Percentiles rank a stretch among this genome's conserved stretches.
Conservation (phyloP, 495 filamentous ascomycete genomes). For the Aspergillus nidulans region DNA sequence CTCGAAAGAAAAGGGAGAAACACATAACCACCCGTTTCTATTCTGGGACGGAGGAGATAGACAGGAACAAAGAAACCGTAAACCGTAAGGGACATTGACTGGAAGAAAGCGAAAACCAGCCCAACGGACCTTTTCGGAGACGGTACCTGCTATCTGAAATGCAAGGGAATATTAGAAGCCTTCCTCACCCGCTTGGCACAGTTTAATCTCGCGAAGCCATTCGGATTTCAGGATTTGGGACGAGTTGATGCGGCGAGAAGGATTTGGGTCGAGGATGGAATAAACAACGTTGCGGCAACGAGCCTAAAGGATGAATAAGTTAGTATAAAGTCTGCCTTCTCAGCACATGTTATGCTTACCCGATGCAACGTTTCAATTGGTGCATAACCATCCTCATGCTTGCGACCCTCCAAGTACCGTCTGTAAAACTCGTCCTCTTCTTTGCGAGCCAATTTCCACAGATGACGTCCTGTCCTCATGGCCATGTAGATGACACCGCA, state of each 20-base stretch:
- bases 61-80: conserved; percentile 15
- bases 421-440: conserved; percentile 97
- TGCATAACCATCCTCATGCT: conserved; percentile 89
- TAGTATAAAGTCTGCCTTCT: conserved; percentile 24
- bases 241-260: conserved; percentile 82
- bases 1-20: conserved; percentile 25
- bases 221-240: conserved; percentile 96
- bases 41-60: conserved; percentile 11
- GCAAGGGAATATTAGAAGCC: conserved; percentile 52
- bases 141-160: not conserved
- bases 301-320: conserved; percentile 54
- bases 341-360: conserved; percentile 50
- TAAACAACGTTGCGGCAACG: conserved; percentile 99
- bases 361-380: conserved; percentile 94
- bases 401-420: conserved; percentile 84
- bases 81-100: conserved; percentile 8
- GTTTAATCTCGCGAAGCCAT: conserved; percentile 94
- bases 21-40: conserved; percentile 28
- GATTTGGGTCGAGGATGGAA: conserved; percentile 95
- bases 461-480: conserved; percentile 92
- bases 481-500: conserved; percentile 99
- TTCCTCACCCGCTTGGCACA: conserved; percentile 94
- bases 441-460: conserved; percentile 93
- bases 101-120: conserved; percentile 11
- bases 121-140: conserved; percentile 5